A percentile compares a stretch with the other conserved stretches of the same genome.
phyloP scores from a whole-genome alignment of 345 rosid species.

The Odontarrhena argentea region DNA sequence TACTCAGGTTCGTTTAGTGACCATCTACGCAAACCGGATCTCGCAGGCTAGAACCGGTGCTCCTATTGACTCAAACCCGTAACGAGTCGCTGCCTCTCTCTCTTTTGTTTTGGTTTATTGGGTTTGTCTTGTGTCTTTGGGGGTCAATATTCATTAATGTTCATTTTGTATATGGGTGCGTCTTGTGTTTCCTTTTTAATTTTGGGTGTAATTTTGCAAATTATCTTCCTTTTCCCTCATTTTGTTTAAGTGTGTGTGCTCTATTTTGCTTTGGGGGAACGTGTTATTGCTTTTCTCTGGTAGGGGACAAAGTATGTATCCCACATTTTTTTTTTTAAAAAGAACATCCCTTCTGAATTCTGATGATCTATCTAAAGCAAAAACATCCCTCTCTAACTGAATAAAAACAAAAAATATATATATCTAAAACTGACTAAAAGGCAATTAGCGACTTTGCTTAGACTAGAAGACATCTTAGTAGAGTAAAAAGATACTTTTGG shows the following conservation, averaged over 20 bases:
- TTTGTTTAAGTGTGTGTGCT: conserved; percentile 16
- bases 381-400: no score
- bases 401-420: no score
- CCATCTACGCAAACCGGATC: conserved; percentile 94
- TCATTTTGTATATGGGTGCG: conserved; percentile 39
- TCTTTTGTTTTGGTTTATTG: conserved; percentile 4
- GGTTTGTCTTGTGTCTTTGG: conserved; percentile 20
- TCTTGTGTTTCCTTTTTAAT: conserved; percentile 5
- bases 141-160: conserved; percentile 40
- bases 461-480: no score
- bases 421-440: no score
- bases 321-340: no score
- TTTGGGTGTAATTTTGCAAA: conserved; percentile 33
- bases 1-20: conserved; percentile 87
- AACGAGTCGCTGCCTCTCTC: neutral
- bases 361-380: no score
- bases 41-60: conserved; percentile 95
- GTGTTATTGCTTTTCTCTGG: conserved; percentile 10
- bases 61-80: conserved; percentile 49
- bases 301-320: neutral
- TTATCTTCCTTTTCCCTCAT: conserved; percentile 2
- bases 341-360: no score
- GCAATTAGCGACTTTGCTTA: no score
- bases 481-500: no score
- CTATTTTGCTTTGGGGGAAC: conserved; percentile 8